Conservation (phyloP, 352 stramenopile genomes). For the Pythium vanterpoolii region DNA sequence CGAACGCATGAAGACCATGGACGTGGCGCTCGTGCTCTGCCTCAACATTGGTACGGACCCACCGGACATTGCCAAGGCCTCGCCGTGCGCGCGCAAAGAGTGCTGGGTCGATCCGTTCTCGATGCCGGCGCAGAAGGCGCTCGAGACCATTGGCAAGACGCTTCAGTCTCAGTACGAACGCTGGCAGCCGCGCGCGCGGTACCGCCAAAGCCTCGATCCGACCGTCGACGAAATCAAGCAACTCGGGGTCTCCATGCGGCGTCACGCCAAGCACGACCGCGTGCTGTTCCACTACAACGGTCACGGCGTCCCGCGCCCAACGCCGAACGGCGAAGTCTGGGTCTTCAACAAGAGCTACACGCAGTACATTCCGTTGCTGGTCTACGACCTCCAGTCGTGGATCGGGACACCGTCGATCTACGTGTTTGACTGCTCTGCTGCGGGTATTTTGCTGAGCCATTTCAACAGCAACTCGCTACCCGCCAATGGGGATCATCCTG, state of each 20-base stretch:
- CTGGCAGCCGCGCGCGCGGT: constrained; percentile 94
- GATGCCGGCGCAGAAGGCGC: constrained; percentile 92
- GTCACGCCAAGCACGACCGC: constrained; percentile 91
- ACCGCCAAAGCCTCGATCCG: constrained; percentile 94
- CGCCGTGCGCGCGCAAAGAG: constrained; percentile 95
- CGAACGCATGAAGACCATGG: constrained; percentile 89
- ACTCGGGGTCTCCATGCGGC: constrained; percentile 91
- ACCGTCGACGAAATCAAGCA: constrained; percentile 95
- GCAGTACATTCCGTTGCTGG: constrained; percentile 98
- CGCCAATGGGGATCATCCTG: constrained; percentile 6
- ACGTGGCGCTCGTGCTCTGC: constrained; percentile 96
- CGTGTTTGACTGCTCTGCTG: constrained; percentile 97
- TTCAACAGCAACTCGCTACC: constrained; percentile 82
- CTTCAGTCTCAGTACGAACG: constrained; percentile 95
- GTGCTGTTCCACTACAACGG: constrained; percentile 99
- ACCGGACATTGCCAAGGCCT: constrained; percentile 96
- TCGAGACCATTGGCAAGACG: constrained; percentile 95
- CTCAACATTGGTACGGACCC: constrained; percentile 98
- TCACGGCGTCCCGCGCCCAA: constrained; percentile 97
- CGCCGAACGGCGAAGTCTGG: constrained; percentile 98
- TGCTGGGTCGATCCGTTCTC: constrained; percentile 98
- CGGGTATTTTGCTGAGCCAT: constrained; percentile 94
- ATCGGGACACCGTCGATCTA: constrained; percentile 94
- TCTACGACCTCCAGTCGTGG: constrained; percentile 95
- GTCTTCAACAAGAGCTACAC: constrained; percentile 99